Evolutionary conservation across 352 stramenopile species (phyloP).

Genomic region (Phytopythium sindhum): DNA sequence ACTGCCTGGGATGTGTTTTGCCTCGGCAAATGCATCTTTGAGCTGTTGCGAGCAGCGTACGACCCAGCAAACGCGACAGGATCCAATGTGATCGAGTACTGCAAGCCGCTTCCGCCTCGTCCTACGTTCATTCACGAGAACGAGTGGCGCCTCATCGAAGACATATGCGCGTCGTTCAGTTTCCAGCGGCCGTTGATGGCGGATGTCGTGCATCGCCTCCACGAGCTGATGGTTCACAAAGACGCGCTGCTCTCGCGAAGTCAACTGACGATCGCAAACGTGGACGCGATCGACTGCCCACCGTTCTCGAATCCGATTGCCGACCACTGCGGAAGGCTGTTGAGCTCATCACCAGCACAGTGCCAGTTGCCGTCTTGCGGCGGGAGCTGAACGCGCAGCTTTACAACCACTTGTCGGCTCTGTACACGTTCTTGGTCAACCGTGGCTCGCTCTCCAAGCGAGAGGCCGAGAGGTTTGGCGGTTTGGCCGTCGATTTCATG

Average conservation of each 20-base stretch:
- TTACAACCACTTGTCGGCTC: not conserved
- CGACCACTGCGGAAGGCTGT: not conserved
- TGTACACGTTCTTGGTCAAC: not conserved
- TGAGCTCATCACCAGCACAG: not conserved
- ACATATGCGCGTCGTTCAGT: not conserved
- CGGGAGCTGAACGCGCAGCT: not conserved
- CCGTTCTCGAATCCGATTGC: not conserved
- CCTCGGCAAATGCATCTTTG: not conserved
- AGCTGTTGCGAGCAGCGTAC: not conserved
- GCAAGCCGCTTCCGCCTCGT: not conserved
- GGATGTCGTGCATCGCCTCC: not conserved
- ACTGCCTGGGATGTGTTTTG: slow-evolving; percentile 3
- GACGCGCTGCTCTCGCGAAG: not conserved
- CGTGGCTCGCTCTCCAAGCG: not conserved
- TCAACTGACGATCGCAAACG: not conserved
- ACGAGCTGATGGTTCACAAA: not conserved
- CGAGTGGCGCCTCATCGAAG: not conserved
- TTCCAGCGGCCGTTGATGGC: not conserved
- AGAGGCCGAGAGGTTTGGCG: not conserved
- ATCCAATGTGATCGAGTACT: not conserved
- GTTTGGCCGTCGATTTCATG: not conserved
- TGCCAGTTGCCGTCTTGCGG: not conserved
- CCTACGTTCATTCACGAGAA: not conserved
- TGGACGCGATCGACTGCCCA: not conserved
- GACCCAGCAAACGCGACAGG: not conserved